phyloP scores from a whole-genome alignment of 257 asterid genomes.

The Knoxia roxburghii region DNA sequence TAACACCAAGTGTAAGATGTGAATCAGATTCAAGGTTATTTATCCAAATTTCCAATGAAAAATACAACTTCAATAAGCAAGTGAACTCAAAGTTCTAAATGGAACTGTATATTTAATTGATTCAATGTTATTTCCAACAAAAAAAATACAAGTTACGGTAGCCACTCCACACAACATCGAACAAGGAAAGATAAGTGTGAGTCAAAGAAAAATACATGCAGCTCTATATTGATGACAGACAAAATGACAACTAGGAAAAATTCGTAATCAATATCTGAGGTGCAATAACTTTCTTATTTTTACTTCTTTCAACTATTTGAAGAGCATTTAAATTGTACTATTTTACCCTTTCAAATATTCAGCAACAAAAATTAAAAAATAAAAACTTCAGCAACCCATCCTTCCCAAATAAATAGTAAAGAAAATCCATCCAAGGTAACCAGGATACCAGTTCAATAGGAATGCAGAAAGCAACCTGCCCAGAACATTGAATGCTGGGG shows the following conservation, averaged over 20 bases:
- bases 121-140: neutral
- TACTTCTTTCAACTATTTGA: neutral
- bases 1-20: neutral
- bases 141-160: too few relatives aligned
- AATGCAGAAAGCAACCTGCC: too few relatives aligned
- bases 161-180: too few relatives aligned
- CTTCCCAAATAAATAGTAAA: neutral
- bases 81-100: neutral
- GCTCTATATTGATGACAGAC: too few relatives aligned
- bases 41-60: neutral
- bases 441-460: too few relatives aligned
- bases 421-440: neutral
- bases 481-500: too few relatives aligned
- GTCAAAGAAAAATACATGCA: neutral
- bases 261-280: neutral
- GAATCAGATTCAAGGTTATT: neutral
- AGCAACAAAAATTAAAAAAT: too few relatives aligned
- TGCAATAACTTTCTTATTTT: neutral
- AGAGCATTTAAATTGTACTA: constrained; percentile 3
- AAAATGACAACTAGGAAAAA: neutral
- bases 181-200: neutral
- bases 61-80: constrained; percentile 1
- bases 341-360: neutral
- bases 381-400: too few relatives aligned
- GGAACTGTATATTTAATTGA: neutral